These are phyloP conservation scores for Filosporella fistucella DNA, from an alignment of 495 filamentous ascomycete species.

Conservation along the genomic window DNA sequence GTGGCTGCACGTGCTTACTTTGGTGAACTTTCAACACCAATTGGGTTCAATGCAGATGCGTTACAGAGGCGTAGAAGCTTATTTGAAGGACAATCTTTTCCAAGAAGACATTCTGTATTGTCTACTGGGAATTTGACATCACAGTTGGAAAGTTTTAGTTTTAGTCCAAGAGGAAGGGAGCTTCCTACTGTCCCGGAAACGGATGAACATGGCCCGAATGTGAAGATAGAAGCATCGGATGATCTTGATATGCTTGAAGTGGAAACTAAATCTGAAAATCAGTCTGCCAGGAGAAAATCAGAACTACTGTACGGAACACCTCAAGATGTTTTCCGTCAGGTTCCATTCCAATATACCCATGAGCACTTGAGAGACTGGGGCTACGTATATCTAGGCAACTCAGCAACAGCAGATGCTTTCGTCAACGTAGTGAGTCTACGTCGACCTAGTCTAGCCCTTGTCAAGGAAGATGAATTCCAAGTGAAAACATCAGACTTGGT, in stretches of 20 bases:
- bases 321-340: slow-evolving; percentile 1
- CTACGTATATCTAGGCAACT: slow-evolving; percentile 16
- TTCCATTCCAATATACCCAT: slow-evolving; percentile 22
- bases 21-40: slow-evolving; percentile 12
- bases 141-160: slow-evolving; percentile 9
- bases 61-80: slow-evolving; percentile 15
- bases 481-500: slow-evolving; percentile 14
- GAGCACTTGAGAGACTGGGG: slow-evolving; percentile 22
- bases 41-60: background rate
- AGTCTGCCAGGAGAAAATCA: background rate
- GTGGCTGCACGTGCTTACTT: slow-evolving; percentile 19
- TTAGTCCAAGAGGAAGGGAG: background rate
- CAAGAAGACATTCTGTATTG: slow-evolving; percentile 16
- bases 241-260: background rate
- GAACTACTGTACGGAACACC: slow-evolving; percentile 2
- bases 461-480: slow-evolving; percentile 1
- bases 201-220: background rate
- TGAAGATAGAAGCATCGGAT: background rate
- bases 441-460: slow-evolving; percentile 1
- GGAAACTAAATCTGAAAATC: background rate
- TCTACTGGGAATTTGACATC: background rate
- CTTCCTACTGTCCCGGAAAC: slow-evolving; percentile 1
- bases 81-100: slow-evolving; percentile 14
- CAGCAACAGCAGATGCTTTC: slow-evolving; percentile 21
- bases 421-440: slow-evolving; percentile 13